phyloP scores from a whole-genome alignment of 2,329 filamentous ascomycete genomes.

The Aureobasidium sp. region DNA sequence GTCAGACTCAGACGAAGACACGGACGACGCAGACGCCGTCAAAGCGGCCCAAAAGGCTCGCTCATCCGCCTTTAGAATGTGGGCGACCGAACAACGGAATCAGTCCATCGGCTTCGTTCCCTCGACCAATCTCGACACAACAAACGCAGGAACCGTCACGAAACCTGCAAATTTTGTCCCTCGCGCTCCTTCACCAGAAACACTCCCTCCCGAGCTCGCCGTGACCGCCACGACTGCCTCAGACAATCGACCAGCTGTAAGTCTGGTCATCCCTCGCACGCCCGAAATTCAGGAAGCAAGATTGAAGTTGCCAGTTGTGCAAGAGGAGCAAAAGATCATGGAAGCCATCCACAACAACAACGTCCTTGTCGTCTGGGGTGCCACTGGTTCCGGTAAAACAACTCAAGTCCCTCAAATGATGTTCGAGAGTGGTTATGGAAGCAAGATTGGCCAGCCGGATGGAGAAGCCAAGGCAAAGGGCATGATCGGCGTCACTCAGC shows the following conservation, averaged over 20 bases:
- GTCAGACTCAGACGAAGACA: slow-evolving; percentile 26
- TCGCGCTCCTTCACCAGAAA: slow-evolving; percentile 62
- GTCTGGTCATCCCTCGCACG: slow-evolving; percentile 62
- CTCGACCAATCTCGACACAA: slow-evolving; percentile 35
- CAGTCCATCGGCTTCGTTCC: slow-evolving; percentile 66
- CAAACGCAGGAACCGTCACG: slow-evolving; percentile 9
- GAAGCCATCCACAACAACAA: slow-evolving; percentile 91
- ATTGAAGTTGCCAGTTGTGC: slow-evolving; percentile 77
- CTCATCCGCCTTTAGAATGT: slow-evolving; percentile 78
- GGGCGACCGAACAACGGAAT: slow-evolving; percentile 83
- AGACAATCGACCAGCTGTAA: slow-evolving; percentile 62
- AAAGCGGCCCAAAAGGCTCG: slow-evolving; percentile 36
- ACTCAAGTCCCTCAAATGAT: slow-evolving; percentile 96
- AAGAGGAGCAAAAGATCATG: slow-evolving; percentile 96
- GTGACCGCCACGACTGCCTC: slow-evolving; percentile 49
- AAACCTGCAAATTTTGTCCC: slow-evolving; percentile 61
- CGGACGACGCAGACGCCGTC: slow-evolving; percentile 25
- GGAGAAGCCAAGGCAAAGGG: slow-evolving; percentile 51
- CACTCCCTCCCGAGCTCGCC: slow-evolving; percentile 59
- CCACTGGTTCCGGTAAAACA: slow-evolving; percentile 95
- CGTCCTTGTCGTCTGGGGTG: slow-evolving; percentile 84
- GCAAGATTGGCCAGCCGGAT: slow-evolving; percentile 48
- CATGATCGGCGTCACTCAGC: slow-evolving; percentile 92
- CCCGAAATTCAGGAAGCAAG: slow-evolving; percentile 71
- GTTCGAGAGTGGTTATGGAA: slow-evolving; percentile 87